Evolutionary conservation across 805 yeast genomes (phyloP), one percentile per base, ranked within the genome.

Genomic region (Teunomyces cretensis): DNA sequence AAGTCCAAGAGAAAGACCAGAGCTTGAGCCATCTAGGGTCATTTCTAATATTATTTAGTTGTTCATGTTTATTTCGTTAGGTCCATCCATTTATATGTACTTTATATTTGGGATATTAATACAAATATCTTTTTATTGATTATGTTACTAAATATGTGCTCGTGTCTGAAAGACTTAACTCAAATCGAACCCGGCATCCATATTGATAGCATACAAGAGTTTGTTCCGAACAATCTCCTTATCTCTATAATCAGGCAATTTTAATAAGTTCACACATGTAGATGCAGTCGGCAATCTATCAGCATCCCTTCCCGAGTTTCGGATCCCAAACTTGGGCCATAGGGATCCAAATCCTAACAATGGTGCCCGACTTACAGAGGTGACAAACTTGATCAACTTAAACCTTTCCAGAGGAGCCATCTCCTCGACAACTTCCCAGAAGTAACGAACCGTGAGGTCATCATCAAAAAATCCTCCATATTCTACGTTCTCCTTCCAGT

Each of bases 291-390:
- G 99, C 32, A 94, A 68, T 26, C 95, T 68, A 1, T 71, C 72
- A 2, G 57, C 51, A 22, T 78, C 79, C 12, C 62, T 50, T 0
- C 92, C 94, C 0, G 84, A 75, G 51, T 82, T 82, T 31, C 88
- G 63, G 39, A 94, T 84, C 1, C 96, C 96, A 64, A 94, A 89
- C 44, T 71, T 73, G 0, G 99, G 99, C 26, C 67, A 69, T 27
- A 61, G 51, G 11, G 56, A 54, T 39, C 77, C 73, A 60, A 94
- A 92, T 0, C 99, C 99, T 19, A 88, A 73, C 33, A 94, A 70
- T 1, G 99, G 99, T 0, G 96, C 96, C 48, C 91, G 77, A 1
- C 96, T 84, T 1, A 89, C 96, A 0, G 97, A 86, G 0, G 98
- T 94, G 22, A 88, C 97, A 68, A 92, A 94, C 60, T 88, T 88